These are phyloP conservation scores for Solanum tarijense DNA, from an alignment of 257 asterid genomes.

Conservation along the genomic window DNA sequence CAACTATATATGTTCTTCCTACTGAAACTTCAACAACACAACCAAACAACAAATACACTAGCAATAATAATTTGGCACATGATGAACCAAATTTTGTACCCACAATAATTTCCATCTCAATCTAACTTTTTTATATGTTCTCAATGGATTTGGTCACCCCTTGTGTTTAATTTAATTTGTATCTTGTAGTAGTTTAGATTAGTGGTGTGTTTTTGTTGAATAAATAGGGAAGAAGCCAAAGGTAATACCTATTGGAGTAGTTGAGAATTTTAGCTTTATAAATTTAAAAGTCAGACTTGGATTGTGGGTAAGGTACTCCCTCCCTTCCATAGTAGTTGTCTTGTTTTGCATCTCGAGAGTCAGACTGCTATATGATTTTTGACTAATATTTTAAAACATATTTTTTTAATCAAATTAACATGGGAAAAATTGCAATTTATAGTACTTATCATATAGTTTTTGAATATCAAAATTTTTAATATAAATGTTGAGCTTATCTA, in stretches of 20 bases:
- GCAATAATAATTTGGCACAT: neutral
- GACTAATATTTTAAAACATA: neutral
- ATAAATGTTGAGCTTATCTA: neutral
- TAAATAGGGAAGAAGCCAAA: neutral
- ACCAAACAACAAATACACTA: neutral
- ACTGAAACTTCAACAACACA: neutral
- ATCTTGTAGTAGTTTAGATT: neutral
- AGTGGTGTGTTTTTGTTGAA: neutral
- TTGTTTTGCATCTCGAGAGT: neutral
- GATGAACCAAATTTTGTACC: neutral
- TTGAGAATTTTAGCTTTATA: neutral
- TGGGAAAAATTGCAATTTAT: neutral
- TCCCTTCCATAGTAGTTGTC: neutral
- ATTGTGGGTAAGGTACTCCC: neutral
- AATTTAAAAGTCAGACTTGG: neutral
- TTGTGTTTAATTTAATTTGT: neutral
- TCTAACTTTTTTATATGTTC: neutral
- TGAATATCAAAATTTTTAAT: neutral
- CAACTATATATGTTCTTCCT: slow-evolving; percentile 1
- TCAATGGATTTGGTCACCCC: slow-evolving; percentile 1
- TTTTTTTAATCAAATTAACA: neutral
- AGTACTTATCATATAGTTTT: neutral
- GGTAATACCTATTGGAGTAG: neutral
- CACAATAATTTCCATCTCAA: neutral
- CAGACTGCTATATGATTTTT: neutral